Conservation (phyloP, 495 filamentous ascomycete genomes). For the Darksidea phi region DNA sequence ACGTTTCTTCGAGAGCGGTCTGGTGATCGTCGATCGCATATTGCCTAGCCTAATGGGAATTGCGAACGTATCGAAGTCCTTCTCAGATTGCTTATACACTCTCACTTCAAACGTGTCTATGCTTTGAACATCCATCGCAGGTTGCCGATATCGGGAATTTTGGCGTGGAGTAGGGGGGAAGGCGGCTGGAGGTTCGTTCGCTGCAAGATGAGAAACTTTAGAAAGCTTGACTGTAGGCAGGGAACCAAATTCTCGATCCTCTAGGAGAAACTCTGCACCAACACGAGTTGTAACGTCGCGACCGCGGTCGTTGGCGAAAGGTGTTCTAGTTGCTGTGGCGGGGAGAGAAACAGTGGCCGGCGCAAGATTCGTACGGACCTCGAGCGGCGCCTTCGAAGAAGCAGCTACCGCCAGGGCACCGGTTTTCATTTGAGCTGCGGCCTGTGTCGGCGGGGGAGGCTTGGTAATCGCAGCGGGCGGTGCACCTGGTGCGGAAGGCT, state of each 20-base stretch:
- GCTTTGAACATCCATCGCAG: constrained; percentile 4
- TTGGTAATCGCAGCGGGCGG: constrained; percentile 22
- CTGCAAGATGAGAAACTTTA: constrained; percentile 31
- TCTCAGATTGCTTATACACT: neutral
- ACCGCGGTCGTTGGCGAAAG: constrained; percentile 37
- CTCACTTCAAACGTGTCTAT: neutral
- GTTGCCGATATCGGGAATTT: constrained; percentile 13
- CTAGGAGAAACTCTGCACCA: constrained; percentile 37
- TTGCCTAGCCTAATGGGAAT: neutral
- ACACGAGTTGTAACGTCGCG: constrained; percentile 37
- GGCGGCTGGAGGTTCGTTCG: constrained; percentile 15
- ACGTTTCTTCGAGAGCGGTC: neutral
- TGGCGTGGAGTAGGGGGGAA: constrained; percentile 10
- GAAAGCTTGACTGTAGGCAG: constrained; percentile 38
- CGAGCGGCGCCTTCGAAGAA: constrained; percentile 35
- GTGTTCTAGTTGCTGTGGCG: constrained; percentile 12
- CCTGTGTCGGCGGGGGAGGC: constrained; percentile 11
- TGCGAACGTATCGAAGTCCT: neutral
- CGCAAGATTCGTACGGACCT: constrained; percentile 23
- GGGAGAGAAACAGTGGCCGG: constrained; percentile 43
- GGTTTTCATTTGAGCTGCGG: constrained; percentile 13
- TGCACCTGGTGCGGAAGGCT: constrained; percentile 24
- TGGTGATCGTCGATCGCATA: neutral
- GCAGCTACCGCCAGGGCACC: constrained; percentile 30
- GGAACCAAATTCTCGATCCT: constrained; percentile 46